These are phyloP conservation scores for Trifolium pratense DNA, from an alignment of 306 rosid genomes.

Conservation along the genomic window DNA sequence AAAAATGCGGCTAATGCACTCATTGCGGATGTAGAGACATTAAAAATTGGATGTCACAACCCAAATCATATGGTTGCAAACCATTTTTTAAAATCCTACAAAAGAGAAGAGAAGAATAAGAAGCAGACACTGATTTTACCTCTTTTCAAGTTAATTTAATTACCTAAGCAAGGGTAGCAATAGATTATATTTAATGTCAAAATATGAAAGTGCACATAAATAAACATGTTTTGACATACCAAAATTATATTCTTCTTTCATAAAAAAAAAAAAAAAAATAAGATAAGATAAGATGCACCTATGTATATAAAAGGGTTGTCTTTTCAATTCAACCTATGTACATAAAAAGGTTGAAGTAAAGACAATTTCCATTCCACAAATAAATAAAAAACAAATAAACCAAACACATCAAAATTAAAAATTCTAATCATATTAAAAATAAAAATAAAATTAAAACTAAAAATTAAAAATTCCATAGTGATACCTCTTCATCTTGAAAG, in stretches of 20 bases:
- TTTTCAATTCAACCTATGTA: background rate
- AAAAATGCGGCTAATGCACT: background rate
- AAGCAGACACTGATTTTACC: background rate
- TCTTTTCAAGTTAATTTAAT: background rate
- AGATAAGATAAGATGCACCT: background rate
- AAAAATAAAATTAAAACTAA: too few species aligned
- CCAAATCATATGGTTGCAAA: conserved; percentile 4
- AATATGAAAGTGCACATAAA: too few species aligned
- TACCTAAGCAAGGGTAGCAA: too few species aligned
- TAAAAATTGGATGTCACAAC: background rate
- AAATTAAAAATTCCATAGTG: background rate
- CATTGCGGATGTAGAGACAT: background rate
- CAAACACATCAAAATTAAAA: background rate
- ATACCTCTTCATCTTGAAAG: background rate
- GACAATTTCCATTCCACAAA: background rate
- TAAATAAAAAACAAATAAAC: background rate
- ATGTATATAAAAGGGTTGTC: background rate
- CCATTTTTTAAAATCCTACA: conserved; percentile 2
- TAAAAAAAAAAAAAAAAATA: too few species aligned
- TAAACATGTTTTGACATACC: too few species aligned
- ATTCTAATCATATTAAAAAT: too few species aligned
- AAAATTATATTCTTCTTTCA: too few species aligned
- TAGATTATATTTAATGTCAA: too few species aligned
- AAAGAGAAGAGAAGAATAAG: background rate
- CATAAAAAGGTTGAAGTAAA: too few species aligned